Evolutionary conservation across 2,329 filamentous ascomycete genomes (phyloP).

Genomic region (Chlorencoelia australis): DNA sequence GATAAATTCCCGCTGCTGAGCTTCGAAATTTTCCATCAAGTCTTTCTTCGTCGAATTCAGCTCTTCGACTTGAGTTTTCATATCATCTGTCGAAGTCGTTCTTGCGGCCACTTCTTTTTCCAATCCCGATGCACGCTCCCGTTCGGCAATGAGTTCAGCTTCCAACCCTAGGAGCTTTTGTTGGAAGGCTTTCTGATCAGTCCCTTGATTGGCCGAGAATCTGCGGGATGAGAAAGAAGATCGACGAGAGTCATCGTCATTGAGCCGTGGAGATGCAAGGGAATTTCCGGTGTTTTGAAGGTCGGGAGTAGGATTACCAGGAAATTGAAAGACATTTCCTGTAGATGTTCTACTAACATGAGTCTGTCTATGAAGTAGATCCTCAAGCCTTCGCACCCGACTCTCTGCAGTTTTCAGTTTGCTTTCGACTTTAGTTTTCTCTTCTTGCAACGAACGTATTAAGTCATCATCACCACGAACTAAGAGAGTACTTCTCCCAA

Average conservation of each 20-base stretch:
- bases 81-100: constrained; percentile 47
- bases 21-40: constrained; percentile 88
- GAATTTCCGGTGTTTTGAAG: constrained; percentile 37
- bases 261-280: constrained; percentile 20
- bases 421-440: constrained; percentile 65
- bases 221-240: constrained; percentile 52
- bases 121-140: constrained; percentile 53
- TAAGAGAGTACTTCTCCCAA: constrained; percentile 78
- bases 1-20: constrained; percentile 78
- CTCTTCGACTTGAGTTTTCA: constrained; percentile 67
- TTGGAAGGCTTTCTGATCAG: constrained; percentile 49
- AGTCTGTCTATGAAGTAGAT: constrained; percentile 77
- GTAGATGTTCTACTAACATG: constrained; percentile 44
- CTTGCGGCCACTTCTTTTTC: constrained; percentile 59
- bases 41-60: constrained; percentile 88
- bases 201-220: constrained; percentile 48
- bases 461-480: constrained; percentile 83
- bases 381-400: constrained; percentile 81
- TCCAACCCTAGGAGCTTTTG: constrained; percentile 61
- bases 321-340: constrained; percentile 44
- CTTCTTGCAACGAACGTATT: constrained; percentile 65
- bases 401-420: constrained; percentile 78
- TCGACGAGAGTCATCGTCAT: constrained; percentile 41
- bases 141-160: constrained; percentile 65
- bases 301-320: constrained; percentile 34